Conservation (phyloP, 257 asterid genomes). For the Forsythia viridissima region DNA sequence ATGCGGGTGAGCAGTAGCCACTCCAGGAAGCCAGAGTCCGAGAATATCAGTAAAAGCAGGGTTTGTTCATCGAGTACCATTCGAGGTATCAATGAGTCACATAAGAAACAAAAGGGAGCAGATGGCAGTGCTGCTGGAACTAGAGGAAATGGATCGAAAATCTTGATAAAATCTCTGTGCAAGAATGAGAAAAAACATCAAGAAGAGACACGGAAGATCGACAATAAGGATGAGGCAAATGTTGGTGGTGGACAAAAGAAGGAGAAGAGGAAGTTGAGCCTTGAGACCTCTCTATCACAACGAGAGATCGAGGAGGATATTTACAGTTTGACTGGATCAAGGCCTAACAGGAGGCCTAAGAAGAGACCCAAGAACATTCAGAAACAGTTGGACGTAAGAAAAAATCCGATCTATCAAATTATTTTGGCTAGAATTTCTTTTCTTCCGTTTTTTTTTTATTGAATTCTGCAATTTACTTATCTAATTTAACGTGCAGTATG, state of each 20-base stretch:
- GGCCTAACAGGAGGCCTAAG: conserved; percentile 3
- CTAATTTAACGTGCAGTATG: not conserved
- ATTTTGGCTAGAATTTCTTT: not conserved
- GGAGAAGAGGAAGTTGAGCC: not conserved
- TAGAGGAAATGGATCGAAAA: conserved; percentile 13
- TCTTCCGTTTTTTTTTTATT: not conserved
- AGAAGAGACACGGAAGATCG: not conserved
- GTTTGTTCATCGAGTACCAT: no score
- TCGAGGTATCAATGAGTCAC: no score
- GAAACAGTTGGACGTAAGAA: not conserved
- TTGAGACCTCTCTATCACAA: not conserved
- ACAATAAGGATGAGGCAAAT: no score
- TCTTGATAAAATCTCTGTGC: conserved; percentile 24
- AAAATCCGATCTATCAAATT: not conserved
- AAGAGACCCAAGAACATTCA: conserved; percentile 4
- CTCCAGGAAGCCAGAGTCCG: no score
- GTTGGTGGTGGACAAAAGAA: not conserved
- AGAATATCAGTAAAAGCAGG: no score
- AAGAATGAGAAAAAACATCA: not conserved
- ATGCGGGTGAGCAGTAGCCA: no score
- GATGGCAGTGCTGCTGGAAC: not conserved
- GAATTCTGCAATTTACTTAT: not conserved
- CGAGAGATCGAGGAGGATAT: conserved; percentile 3
- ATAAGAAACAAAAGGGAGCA: no score
- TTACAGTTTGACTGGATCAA: not conserved